Conservation (phyloP, 129 eudicot genomes). For the Sambucus nigra region DNA sequence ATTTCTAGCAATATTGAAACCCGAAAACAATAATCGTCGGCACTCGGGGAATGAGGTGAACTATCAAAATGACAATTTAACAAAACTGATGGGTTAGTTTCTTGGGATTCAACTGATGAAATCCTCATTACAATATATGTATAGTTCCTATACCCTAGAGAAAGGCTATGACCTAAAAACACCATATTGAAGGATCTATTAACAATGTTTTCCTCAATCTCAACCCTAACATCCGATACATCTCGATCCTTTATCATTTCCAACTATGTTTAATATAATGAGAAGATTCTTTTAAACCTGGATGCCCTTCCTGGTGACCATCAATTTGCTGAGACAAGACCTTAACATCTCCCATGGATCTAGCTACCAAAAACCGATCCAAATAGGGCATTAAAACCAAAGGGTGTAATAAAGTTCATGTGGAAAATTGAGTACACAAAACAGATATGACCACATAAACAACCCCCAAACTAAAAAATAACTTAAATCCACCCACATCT, state of each 20-base stretch:
- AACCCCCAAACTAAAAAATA: constrained; percentile 31
- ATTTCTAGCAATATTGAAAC: constrained; percentile 92
- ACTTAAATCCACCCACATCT: constrained; percentile 61
- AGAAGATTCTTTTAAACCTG: constrained; percentile 78
- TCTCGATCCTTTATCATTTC: constrained; percentile 59
- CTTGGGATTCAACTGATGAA: constrained; percentile 65
- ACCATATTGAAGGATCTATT: constrained; percentile 95
- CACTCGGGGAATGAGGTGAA: constrained; percentile 93
- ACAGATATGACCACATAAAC: constrained; percentile 53
- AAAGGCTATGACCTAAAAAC: constrained; percentile 85
- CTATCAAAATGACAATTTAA: constrained; percentile 91
- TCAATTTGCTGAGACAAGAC: constrained; percentile 67
- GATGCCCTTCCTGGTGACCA: constrained; percentile 92
- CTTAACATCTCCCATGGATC: constrained; percentile 69
- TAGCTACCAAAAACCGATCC: constrained; percentile 78
- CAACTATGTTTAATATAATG: constrained; percentile 63
- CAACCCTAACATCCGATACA: constrained; percentile 71
- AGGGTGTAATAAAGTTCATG: constrained; percentile 73
- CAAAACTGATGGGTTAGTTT: constrained; percentile 71
- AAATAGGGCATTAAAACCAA: constrained; percentile 65
- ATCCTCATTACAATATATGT: constrained; percentile 87
- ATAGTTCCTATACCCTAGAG: constrained; percentile 81
- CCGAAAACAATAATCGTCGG: constrained; percentile 97
- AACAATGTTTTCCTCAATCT: constrained; percentile 71
- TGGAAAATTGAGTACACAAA: constrained; percentile 54